These are phyloP conservation scores for Boletus insuetus DNA, from an alignment of 768 basidiomycete species.

Conservation along the genomic window DNA sequence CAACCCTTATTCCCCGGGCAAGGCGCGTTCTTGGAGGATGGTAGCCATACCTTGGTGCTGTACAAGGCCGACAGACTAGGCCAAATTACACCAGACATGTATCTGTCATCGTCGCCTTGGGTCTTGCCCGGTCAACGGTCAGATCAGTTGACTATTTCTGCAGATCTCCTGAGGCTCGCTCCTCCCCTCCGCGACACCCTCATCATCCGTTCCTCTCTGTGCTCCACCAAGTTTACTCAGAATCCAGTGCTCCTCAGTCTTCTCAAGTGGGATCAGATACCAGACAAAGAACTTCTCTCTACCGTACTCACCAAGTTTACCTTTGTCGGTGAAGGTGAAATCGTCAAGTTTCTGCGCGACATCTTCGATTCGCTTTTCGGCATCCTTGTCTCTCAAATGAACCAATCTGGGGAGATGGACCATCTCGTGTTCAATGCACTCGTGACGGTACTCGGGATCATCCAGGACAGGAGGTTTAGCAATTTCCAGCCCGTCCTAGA, in stretches of 20 bases:
- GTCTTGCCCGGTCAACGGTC: conserved; percentile 51
- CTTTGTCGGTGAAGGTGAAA: conserved; percentile 92
- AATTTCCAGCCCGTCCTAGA: conserved; percentile 94
- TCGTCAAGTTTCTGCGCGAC: conserved; percentile 87
- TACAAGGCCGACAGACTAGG: conserved; percentile 76
- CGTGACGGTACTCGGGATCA: conserved; percentile 87
- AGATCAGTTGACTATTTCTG: conserved; percentile 56
- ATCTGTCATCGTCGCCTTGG: conserved; percentile 69
- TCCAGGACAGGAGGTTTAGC: conserved; percentile 91
- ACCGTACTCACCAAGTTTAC: conserved; percentile 80
- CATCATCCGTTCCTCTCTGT: conserved; percentile 82
- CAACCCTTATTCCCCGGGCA: conserved; percentile 81
- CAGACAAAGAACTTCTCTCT: conserved; percentile 61
- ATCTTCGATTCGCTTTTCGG: conserved; percentile 93
- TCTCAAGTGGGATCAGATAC: conserved; percentile 75
- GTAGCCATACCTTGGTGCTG: conserved; percentile 79
- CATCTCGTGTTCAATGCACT: conserved; percentile 86
- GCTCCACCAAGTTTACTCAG: conserved; percentile 90
- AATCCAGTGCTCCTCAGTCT: conserved; percentile 80
- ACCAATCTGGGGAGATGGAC: conserved; percentile 78
- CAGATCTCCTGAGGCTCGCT: conserved; percentile 62
- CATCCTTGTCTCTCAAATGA: conserved; percentile 73
- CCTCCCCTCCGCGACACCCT: conserved; percentile 75
- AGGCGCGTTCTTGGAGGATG: conserved; percentile 83
- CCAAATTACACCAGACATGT: conserved; percentile 63